Evolutionary conservation across 495 filamentous ascomycete genomes (phyloP), one percentile per base, ranked within the genome.

Genomic region (Penicillium arizonense): DNA sequence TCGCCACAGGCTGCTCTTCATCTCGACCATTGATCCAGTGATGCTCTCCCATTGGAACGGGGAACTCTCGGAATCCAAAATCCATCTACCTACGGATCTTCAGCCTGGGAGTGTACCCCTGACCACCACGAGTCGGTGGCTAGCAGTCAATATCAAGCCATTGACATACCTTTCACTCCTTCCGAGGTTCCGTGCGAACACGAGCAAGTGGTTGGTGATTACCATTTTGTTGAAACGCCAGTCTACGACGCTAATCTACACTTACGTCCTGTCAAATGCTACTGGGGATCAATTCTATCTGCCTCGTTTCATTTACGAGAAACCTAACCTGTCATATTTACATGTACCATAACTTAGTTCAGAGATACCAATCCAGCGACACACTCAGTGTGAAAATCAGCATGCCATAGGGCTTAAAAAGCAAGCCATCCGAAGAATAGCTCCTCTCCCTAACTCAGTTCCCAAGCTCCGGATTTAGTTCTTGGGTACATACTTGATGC

Each of bases 401-500:
- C 24, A 48, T 10, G 28, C 28, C 7, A 18, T 5, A 21, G 20
- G 23, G 12, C 39, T 39, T n/a, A 30, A 30, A 12, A 24, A 8
- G 18, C 23, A 26, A 32, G 14, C 28, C n/a, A 18, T 3, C 8
- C 28, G 8, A 24, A 24, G 23, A 30, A 39, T 28, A 16, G 16
- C 37, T 42, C 14, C 16, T 45, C 30, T 18, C 18, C 18, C 41
- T 30, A 30, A 30, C 28, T 9, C 28, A 10, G 8, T 30, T 30
- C 28, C 28, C 28, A 4, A 0, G 28, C 28, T 30, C 28, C 9
- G 28, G 7, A 33, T 40, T 44, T 53, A 55, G 34, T 48, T 61
- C 50, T 87, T 87, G 35, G 82, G 79, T n/a, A 78, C 62, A 57
- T 87, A 87, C 64, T 80, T 81, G 45, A 87, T 80, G 4, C 82